phyloP scores from a whole-genome alignment of 2,329 filamentous ascomycete species.

The Fusarium transvaalense region DNA sequence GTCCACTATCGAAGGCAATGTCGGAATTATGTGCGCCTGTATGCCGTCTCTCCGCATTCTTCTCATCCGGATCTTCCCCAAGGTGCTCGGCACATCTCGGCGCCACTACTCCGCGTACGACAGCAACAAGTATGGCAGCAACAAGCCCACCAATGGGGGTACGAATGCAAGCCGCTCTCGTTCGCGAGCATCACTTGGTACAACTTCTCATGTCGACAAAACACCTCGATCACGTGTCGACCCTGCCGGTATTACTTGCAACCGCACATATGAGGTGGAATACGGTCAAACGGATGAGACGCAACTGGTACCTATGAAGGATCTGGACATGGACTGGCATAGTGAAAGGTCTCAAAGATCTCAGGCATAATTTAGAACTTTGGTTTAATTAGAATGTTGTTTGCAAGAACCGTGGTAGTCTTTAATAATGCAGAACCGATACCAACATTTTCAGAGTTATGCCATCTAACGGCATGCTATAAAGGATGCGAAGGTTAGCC shows the following conservation, averaged over 20 bases:
- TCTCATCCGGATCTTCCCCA: slow-evolving; percentile 56
- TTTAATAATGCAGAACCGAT: neutral
- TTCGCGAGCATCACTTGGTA: slow-evolving; percentile 26
- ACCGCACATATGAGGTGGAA: slow-evolving; percentile 54
- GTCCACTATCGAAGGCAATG: slow-evolving; percentile 56
- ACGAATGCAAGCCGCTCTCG: slow-evolving; percentile 22
- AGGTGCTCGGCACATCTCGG: slow-evolving; percentile 49
- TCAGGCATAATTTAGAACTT: neutral
- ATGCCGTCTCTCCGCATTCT: slow-evolving; percentile 55
- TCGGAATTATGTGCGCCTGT: slow-evolving; percentile 57
- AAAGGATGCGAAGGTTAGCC: too few relatives aligned
- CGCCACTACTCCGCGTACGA: slow-evolving; percentile 47
- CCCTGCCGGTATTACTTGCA: slow-evolving; percentile 49
- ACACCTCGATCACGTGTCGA: slow-evolving; percentile 16
- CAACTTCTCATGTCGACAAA: slow-evolving; percentile 42
- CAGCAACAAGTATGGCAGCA: slow-evolving; percentile 7
- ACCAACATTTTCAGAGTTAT: too few relatives aligned
- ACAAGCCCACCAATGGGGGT: slow-evolving; percentile 21
- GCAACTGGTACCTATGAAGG: slow-evolving; percentile 50
- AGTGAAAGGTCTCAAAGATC: slow-evolving; percentile 24
- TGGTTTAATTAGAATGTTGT: neutral
- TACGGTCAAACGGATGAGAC: slow-evolving; percentile 52
- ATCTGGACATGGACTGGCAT: slow-evolving; percentile 37
- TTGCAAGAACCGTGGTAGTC: neutral
- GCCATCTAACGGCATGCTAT: too few relatives aligned